A percentile compares a stretch with the other conserved stretches of the same genome.
phyloP scores from a whole-genome alignment of 2,329 filamentous ascomycete species.

The Calonectria pauciramosa region DNA sequence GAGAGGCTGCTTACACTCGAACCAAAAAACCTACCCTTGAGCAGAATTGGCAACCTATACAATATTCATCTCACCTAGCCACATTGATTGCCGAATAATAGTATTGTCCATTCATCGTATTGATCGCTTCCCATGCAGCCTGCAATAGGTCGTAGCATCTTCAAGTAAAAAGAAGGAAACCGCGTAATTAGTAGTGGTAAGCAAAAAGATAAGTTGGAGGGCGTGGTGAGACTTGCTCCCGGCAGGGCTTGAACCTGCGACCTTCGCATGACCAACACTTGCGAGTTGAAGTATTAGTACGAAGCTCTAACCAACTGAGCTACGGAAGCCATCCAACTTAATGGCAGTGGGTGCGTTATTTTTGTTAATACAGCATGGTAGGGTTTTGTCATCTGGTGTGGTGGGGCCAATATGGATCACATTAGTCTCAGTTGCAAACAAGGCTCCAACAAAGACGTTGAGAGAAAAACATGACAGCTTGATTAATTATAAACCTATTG shows the following conservation, averaged over 20 bases:
- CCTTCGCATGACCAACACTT: conserved; percentile 47
- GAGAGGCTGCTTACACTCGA: not conserved
- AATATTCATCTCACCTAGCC: not conserved
- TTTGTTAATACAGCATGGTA: accelerated
- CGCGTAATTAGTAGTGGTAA: not conserved
- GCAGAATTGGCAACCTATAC: not conserved
- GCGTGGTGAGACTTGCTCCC: conserved; percentile 43
- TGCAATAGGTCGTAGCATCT: not conserved
- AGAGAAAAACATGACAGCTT: not conserved
- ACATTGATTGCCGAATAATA: not conserved
- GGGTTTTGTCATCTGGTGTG: not conserved
- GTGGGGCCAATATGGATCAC: conserved; percentile 9
- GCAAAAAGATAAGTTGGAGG: conserved; percentile 34
- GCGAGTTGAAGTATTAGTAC: conserved; percentile 45
- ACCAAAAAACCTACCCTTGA: not conserved
- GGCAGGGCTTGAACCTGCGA: conserved; percentile 50
- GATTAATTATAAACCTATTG: not conserved
- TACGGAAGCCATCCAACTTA: conserved; percentile 46
- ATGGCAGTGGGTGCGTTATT: not conserved
- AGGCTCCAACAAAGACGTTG: not conserved
- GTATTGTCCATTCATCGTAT: not conserved
- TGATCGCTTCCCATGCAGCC: not conserved
- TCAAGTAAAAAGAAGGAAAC: not conserved
- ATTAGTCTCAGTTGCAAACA: not conserved
- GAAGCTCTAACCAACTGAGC: conserved; percentile 50